These are phyloP conservation scores for Ochetophila trinervis DNA, from an alignment of 306 rosid genomes.

Conservation along the genomic window DNA sequence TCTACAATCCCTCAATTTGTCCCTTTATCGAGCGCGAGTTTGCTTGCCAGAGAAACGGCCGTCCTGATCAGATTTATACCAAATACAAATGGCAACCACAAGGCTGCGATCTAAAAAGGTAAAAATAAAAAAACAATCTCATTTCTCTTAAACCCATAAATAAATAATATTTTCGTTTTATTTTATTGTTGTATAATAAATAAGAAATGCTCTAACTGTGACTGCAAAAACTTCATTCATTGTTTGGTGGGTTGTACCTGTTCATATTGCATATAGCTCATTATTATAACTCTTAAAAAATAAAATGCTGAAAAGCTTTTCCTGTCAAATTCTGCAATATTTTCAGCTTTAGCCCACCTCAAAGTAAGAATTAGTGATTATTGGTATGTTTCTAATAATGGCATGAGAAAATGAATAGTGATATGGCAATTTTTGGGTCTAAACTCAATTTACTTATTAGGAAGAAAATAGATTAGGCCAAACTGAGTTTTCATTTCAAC, in stretches of 20 bases:
- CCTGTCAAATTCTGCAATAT: too few species aligned
- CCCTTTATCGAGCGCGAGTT: conserved; percentile 78
- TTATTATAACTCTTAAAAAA: too few species aligned
- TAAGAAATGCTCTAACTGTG: too few species aligned
- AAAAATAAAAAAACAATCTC: background rate
- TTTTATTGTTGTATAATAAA: background rate
- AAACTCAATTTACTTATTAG: background rate
- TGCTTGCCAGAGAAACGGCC: conserved; percentile 66
- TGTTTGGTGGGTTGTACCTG: too few species aligned
- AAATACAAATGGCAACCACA: conserved; percentile 82
- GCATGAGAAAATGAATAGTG: background rate
- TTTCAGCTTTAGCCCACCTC: too few species aligned
- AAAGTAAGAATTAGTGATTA: background rate
- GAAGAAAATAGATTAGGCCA: background rate
- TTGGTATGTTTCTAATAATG: background rate
- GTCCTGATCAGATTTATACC: conserved; percentile 62
- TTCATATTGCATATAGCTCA: background rate
- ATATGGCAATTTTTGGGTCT: background rate
- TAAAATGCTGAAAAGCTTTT: too few species aligned
- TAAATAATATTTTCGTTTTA: background rate
- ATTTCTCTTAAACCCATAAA: too few species aligned
- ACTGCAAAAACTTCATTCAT: too few species aligned
- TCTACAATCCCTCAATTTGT: conserved; percentile 47
- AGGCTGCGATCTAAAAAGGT: conserved; percentile 58
- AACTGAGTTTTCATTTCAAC: background rate